Base-by-base conservation (phyloP, 1,284 basidiomycete species). In the Lignosus rhinocerotis region DNA sequence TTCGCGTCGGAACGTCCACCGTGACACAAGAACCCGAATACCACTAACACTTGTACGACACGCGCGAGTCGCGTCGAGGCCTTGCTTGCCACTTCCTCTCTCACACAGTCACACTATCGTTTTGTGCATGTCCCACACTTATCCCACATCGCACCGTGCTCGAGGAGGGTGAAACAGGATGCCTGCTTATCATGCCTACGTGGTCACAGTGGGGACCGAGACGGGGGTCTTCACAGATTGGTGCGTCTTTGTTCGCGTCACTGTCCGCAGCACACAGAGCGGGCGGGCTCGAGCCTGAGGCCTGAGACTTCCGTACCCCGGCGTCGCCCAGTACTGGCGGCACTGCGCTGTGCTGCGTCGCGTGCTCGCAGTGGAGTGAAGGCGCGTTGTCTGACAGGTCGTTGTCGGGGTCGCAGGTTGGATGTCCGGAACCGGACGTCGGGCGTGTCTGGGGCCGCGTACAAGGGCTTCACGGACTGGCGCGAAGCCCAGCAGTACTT, bases 191-290 rank as follows among this genome's bases (percentile, higher is more conserved):
- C 72, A 73, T 51, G 82, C 75, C 67, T 80, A 84, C 53, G 75
- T 76, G 30, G 81, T 86, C 10, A 75, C 69, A 14, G 71, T 73
- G 12, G 83, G 84, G 41, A 76, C 56, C 16, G 54, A 69, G 16
- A 75, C 78, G 6, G 82, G 83, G 1, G 72, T 84, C 33, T 84
- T 78, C 60, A 58, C 66, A 5, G 70, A 66, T 34, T 84, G 81
- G 81, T 82, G 65, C 67, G 76, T 76, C 41, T 19, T 38, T 6
- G 32, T 17, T 43, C 25, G 10, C 7, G 7, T 25, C 39, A 9
- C 31, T 14, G 51, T 8, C 56, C 38, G 56, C 58, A 55, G 53
- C 55, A 53, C 46, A 14, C 34, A 9, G 1, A 25, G 4, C 25
- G n/a, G 43, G 25, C 46, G 17, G 17, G 38, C 58, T 16, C 56